Evolutionary conservation across 306 rosid genomes (phyloP), one percentile per base, ranked within the genome.

Genomic region (Luffa acutangula): DNA sequence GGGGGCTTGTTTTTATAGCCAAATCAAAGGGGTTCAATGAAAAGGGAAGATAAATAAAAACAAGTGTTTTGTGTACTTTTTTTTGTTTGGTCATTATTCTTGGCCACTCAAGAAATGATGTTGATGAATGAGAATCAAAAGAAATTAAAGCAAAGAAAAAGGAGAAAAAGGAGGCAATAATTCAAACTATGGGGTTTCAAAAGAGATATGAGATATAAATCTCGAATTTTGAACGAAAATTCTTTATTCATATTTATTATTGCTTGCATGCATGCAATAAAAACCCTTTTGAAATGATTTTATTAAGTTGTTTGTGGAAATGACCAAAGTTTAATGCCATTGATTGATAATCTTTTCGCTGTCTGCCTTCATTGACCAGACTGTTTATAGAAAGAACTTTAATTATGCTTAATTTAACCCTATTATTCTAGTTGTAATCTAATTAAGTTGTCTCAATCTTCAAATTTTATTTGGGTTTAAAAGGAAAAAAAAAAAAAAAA

Each of bases 81-180:
- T 64, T 14, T 34, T 65, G n/a, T 36, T 37, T 3, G n/a, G 17
- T 33, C 8, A 31, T 33, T 39, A 52, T 17, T 69, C 6, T 42
- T 12, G 5, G 67, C 3, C 63, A 20, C 12, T 59, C 2, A n/a
- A 0, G 36, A 21, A 59, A 59, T 59, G 66, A 60, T 60, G 66
- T 60, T 60, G 39, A 60, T 25, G 37, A 11, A 7, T 49, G 18
- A 51, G 37, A 65, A 37, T 52, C 2, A 25, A 21, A 53, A 80
- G 3, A 39, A 31, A 13, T 34, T 31, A 81, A 80, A 82, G 73
- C 80, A 77, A 72, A 58, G 13, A 80, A 69, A 65, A 67, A 56
- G 36, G 65, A 87, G 83, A 85, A 81, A 83, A 82, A 81, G 84
- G 83, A 77, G 77, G 89, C 83, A 86, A 92, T 91, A 70, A 70